Conservation (phyloP, 169 alveolate genomes). For the Plasmodium gaboni region DNA sequence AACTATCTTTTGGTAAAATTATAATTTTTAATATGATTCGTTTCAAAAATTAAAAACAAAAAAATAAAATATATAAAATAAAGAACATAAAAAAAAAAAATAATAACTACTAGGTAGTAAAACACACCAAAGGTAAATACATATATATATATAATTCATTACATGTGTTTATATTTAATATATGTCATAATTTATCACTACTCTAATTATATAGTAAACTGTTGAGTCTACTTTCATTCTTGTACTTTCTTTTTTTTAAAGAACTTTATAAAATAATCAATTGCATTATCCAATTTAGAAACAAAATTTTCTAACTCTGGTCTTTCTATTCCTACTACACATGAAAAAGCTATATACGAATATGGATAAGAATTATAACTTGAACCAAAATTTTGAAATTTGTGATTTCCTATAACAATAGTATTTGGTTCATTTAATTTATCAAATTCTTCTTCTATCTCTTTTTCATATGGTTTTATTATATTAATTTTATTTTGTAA, state of each 20-base stretch:
- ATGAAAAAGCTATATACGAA: constrained; percentile 75
- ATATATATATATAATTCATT: not conserved
- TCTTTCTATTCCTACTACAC: constrained; percentile 69
- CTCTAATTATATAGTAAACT: no score
- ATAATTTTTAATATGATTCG: no score
- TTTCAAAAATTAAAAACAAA: no score
- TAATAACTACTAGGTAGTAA: no score
- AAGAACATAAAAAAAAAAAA: no score
- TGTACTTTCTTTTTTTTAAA: not conserved
- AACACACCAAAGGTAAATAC: no score
- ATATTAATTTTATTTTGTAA: not conserved
- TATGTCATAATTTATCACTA: not conserved
- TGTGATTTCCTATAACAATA: constrained; percentile 44
- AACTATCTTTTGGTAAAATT: no score
- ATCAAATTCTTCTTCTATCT: not conserved
- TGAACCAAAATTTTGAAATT: constrained; percentile 54
- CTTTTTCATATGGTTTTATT: not conserved
- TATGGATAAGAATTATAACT: constrained; percentile 57
- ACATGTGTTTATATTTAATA: not conserved
- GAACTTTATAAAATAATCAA: constrained; percentile 31
- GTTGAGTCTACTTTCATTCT: not conserved
- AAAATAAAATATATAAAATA: no score
- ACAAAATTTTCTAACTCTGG: constrained; percentile 37
- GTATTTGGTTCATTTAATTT: constrained; percentile 7
- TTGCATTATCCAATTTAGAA: constrained; percentile 35